Evolutionary conservation across 176 grass and related monocot genomes (phyloP).

Genomic region (Calamus simplicifolius): DNA sequence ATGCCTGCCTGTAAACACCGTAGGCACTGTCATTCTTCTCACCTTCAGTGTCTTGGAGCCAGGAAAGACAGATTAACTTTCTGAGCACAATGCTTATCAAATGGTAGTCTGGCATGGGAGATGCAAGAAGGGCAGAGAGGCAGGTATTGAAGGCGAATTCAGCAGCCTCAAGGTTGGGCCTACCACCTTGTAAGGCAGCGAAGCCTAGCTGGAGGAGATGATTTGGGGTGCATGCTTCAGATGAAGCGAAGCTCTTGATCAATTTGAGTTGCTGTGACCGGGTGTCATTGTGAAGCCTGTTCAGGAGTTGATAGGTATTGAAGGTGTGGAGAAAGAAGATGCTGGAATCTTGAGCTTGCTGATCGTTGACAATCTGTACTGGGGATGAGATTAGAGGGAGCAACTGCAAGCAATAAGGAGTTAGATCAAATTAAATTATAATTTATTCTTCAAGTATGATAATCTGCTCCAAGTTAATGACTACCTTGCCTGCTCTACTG

Average conservation of each 20-base stretch:
- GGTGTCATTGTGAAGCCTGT: slow-evolving; percentile 29
- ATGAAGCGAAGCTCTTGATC: slow-evolving; percentile 64
- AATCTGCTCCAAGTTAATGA: neutral
- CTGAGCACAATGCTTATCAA: slow-evolving; percentile 58
- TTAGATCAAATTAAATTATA: neutral
- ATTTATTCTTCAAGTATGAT: neutral
- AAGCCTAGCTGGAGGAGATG: slow-evolving; percentile 59
- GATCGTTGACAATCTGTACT: slow-evolving; percentile 27
- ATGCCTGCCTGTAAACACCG: slow-evolving; percentile 66
- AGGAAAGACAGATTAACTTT: slow-evolving; percentile 55
- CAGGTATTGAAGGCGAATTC: slow-evolving; percentile 65
- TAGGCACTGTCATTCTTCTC: slow-evolving; percentile 52
- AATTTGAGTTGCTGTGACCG: slow-evolving; percentile 57
- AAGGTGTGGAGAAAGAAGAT: slow-evolving; percentile 55
- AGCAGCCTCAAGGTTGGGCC: slow-evolving; percentile 48
- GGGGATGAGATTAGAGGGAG: slow-evolving; percentile 40
- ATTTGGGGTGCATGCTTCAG: slow-evolving; percentile 47
- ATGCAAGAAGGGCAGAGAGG: slow-evolving; percentile 49
- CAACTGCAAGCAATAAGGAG: slow-evolving; percentile 24
- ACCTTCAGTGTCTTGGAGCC: slow-evolving; percentile 37
- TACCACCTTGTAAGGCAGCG: slow-evolving; percentile 40
- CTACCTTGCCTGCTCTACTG: slow-evolving; percentile 77
- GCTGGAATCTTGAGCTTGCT: slow-evolving; percentile 23
- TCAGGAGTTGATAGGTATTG: slow-evolving; percentile 59
- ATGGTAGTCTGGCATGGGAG: slow-evolving; percentile 56